Percentiles rank a stretch among this genome's conserved stretches.
Conservation (phyloP, 768 basidiomycete species). For the Pleurotus sapidus region DNA sequence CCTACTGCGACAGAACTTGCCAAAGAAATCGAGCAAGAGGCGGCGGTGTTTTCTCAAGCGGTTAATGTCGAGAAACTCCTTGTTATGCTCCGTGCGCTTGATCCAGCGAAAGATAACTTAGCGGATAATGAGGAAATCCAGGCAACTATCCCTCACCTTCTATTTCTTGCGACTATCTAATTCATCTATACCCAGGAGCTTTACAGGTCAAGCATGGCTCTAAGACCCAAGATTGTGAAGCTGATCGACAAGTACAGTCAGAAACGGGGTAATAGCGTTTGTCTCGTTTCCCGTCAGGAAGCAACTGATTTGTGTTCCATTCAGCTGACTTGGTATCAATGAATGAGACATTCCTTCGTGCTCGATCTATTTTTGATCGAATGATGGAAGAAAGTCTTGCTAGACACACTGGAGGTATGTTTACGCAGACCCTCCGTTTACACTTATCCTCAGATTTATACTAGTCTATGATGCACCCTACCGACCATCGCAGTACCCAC, state of each 20-base stretch:
- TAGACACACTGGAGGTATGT: conserved; percentile 62
- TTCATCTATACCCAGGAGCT: conserved; percentile 55
- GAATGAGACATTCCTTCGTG: conserved; percentile 91
- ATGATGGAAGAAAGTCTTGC: conserved; percentile 93
- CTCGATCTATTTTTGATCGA: conserved; percentile 84
- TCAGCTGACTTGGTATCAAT: conserved; percentile 90
- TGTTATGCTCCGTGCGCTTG: conserved; percentile 68
- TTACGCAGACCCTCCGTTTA: conserved; percentile 1
- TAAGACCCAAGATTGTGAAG: conserved; percentile 94
- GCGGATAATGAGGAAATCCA: conserved; percentile 90
- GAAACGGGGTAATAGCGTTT: conserved; percentile 57
- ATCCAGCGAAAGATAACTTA: conserved; percentile 75
- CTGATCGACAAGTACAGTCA: conserved; percentile 97
- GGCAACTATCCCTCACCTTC: conserved; percentile 35
- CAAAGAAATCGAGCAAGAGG: conserved; percentile 83
- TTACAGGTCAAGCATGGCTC: conserved; percentile 84
- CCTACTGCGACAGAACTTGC: conserved; percentile 75
- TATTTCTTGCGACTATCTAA: not conserved
- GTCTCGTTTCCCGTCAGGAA: conserved; percentile 20
- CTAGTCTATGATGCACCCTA: conserved; percentile 53
- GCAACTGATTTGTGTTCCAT: conserved; percentile 25
- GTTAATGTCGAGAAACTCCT: conserved; percentile 81
- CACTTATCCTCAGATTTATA: not conserved
- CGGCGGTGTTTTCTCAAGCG: conserved; percentile 83
- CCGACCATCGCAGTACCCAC: conserved; percentile 15